Percentiles rank a stretch among this genome's conserved stretches.
Conservation (phyloP, 2,329 filamentous ascomycete genomes). For the Sporothrix brasiliensis region DNA sequence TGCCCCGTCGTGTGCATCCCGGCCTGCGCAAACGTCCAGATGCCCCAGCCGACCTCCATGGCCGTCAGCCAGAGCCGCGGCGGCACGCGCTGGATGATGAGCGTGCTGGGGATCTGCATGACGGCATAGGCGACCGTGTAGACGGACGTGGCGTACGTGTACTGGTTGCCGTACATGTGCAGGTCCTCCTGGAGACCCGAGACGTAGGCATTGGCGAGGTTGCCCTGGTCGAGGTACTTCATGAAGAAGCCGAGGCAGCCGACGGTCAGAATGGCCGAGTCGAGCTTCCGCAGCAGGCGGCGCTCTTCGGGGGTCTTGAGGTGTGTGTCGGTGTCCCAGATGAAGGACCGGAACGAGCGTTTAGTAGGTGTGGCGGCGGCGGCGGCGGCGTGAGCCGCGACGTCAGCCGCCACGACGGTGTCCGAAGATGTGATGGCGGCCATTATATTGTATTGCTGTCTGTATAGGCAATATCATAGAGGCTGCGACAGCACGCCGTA, state of each 20-base stretch:
- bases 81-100: slow-evolving; percentile 13
- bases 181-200: slow-evolving; percentile 53
- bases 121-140: slow-evolving; percentile 37
- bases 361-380: background rate
- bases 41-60: slow-evolving; percentile 34
- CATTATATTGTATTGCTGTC: background rate
- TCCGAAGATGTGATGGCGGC: background rate
- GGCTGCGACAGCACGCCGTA: background rate
- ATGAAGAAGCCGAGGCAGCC: slow-evolving; percentile 19
- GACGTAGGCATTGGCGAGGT: slow-evolving; percentile 49
- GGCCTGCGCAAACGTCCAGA: slow-evolving; percentile 35
- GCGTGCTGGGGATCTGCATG: slow-evolving; percentile 37
- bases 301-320: slow-evolving; percentile 21
- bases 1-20: slow-evolving; percentile 9
- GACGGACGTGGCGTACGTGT: slow-evolving; percentile 45
- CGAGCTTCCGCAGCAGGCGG: slow-evolving; percentile 12
- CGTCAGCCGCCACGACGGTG: background rate
- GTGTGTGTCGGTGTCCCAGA: slow-evolving; percentile 26
- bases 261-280: slow-evolving; percentile 10
- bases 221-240: slow-evolving; percentile 57
- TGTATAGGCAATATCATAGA: background rate
- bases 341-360: slow-evolving; percentile 16
- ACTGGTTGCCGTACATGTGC: slow-evolving; percentile 46
- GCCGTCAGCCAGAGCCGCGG: slow-evolving; percentile 16
- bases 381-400: background rate